These are phyloP conservation scores for Penicillium desertorum DNA, from an alignment of 495 filamentous ascomycete genomes.

Conservation along the genomic window DNA sequence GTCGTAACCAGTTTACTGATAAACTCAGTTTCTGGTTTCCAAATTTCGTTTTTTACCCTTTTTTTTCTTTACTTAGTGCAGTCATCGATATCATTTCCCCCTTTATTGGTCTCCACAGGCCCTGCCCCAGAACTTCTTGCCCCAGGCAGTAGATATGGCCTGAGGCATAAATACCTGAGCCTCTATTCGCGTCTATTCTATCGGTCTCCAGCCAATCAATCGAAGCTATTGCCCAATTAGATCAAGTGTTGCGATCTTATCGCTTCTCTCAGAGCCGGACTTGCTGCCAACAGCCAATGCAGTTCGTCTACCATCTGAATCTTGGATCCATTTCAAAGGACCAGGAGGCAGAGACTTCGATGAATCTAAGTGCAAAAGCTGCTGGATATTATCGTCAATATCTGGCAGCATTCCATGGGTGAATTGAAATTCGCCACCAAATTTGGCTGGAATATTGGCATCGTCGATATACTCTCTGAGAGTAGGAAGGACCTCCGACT, in stretches of 20 bases:
- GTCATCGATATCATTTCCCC: no score
- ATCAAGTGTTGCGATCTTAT: constrained; percentile 1
- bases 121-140: no score
- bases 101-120: no score
- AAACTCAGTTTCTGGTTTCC: neutral
- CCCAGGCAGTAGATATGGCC: no score
- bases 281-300: constrained; percentile 26
- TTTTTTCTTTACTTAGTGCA: no score
- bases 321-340: constrained; percentile 29
- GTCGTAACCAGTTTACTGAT: neutral
- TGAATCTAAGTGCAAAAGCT: constrained; percentile 12
- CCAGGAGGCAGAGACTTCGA: constrained; percentile 21
- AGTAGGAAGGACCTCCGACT: constrained; percentile 16
- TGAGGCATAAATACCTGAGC: no score
- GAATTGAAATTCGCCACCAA: constrained; percentile 27
- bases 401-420: constrained; percentile 27
- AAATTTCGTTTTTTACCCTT: no score
- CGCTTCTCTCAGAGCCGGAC: neutral
- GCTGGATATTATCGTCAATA: constrained; percentile 20
- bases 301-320: constrained; percentile 11
- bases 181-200: no score
- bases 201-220: no score
- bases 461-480: constrained; percentile 25
- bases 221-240: neutral
- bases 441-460: constrained; percentile 23